Evolutionary conservation across 768 basidiomycete species (phyloP), one percentile per base, ranked within the genome.

Genomic region (Pilatotrama ljubarskyi): DNA sequence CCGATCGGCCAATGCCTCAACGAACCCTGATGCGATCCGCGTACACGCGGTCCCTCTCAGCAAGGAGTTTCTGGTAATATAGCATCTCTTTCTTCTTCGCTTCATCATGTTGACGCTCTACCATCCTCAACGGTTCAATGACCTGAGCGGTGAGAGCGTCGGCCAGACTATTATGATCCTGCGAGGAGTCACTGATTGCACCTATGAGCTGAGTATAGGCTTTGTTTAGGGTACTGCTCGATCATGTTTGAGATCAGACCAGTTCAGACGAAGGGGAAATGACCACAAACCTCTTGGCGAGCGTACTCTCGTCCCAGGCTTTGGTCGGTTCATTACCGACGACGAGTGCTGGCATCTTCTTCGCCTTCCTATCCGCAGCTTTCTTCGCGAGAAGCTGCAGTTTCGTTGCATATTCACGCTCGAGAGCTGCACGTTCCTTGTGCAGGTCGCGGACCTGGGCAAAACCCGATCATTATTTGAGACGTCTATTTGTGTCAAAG

Each of bases 371-470:
- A 43, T 93, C 92, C 10, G 77, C 73, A 1, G 86, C 85, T 69
- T 86, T 91, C 71, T 81, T 85, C 8, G 80, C 79, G 32, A 94
- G 72, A 15, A 77, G 72, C 67, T 87, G 85, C 10, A 94, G 77
- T 69, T 89, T 92, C 24, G 73, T 69, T 0, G 90, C 88, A 69
- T 91, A 93, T 69, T 94, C 91, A 51, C 87, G 84, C 72, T 94
- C 92, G 11, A 93, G 75, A 7, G 77, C 80, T 10, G 76, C 84
- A 44, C 86, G 82, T 51, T 87, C 87, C 42, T 77, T 76, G 68
- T 90, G 87, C 50, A 93, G 65, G 44, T 93, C 90, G 58, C 88
- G 84, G 53, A 90, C 82, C 91, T 93, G 25, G n/a, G 35, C 17
- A 44, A 25, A 25, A 24, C 17, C 35, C 25, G 35, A 52, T 9